These are phyloP conservation scores for Bruguiera parviflora DNA, from an alignment of 345 rosid species.

Conservation along the genomic window DNA sequence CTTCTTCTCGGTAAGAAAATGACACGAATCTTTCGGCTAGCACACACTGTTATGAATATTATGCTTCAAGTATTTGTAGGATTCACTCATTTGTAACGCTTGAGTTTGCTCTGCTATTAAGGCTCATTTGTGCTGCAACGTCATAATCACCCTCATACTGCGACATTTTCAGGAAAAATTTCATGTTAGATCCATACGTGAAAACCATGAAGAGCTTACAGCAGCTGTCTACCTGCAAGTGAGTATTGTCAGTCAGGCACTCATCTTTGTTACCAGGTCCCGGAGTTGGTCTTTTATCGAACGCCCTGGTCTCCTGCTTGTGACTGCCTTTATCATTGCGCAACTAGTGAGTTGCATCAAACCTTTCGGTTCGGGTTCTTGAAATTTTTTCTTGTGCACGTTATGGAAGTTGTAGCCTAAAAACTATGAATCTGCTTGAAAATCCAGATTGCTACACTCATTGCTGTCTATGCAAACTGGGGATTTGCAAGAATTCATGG, in stretches of 20 bases:
- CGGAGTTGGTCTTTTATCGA: slow-evolving; percentile 87
- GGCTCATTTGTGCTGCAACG: not conserved
- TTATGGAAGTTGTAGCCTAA: not conserved
- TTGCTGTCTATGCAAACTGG: slow-evolving; percentile 83
- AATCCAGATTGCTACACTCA: slow-evolving; percentile 62
- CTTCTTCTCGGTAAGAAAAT: slow-evolving; percentile 69
- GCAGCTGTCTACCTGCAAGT: slow-evolving; percentile 95
- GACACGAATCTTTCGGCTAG: not conserved
- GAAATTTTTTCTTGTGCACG: not conserved
- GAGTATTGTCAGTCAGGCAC: slow-evolving; percentile 90
- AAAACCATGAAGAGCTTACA: slow-evolving; percentile 49
- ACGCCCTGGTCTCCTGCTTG: slow-evolving; percentile 77
- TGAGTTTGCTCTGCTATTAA: too few species aligned
- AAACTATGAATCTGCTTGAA: not conserved
- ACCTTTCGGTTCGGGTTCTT: not conserved
- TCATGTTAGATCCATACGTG: slow-evolving; percentile 60
- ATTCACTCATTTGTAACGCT: too few species aligned
- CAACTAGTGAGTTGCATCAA: slow-evolving; percentile 55
- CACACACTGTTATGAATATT: not conserved
- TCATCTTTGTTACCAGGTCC: slow-evolving; percentile 93
- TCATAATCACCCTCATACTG: not conserved
- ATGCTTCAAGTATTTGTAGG: not conserved
- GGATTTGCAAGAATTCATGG: slow-evolving; percentile 61
- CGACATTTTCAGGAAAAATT: slow-evolving; percentile 53
- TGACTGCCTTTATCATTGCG: slow-evolving; percentile 59